phyloP scores from a whole-genome alignment of 164 flowering plant species.

The Annona squamosa region DNA sequence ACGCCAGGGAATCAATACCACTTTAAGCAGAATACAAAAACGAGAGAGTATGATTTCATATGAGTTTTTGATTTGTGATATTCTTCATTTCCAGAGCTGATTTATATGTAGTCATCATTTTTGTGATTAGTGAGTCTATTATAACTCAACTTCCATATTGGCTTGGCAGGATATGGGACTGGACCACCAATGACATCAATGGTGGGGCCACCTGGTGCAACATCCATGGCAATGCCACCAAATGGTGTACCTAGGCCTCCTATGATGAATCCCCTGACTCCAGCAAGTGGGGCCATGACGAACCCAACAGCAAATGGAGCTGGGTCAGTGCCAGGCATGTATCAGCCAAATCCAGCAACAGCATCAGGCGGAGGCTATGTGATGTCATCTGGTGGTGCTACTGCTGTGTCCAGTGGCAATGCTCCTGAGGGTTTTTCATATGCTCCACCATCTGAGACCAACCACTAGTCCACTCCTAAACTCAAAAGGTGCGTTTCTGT shows the following conservation, averaged over 20 bases:
- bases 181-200: constrained; percentile 48
- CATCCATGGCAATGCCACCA: constrained; percentile 38
- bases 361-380: constrained; percentile 34
- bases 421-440: constrained; percentile 14
- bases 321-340: constrained; percentile 37
- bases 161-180: constrained; percentile 34
- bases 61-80: too few relatives aligned
- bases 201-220: constrained; percentile 58
- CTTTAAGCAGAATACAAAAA: too few relatives aligned
- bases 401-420: constrained; percentile 11
- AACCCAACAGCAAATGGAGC: constrained; percentile 35
- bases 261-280: constrained; percentile 20
- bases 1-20: too few relatives aligned
- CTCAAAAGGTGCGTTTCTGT: constrained; percentile 3
- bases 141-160: neutral
- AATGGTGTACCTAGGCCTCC: constrained; percentile 58
- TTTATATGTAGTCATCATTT: too few relatives aligned
- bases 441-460: constrained; percentile 34
- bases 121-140: too few relatives aligned
- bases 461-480: constrained; percentile 13
- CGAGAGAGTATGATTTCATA: too few relatives aligned
- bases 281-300: constrained; percentile 34
- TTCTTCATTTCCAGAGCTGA: too few relatives aligned
- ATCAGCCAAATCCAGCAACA: constrained; percentile 39
- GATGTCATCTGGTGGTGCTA: constrained; percentile 2